phyloP scores from a whole-genome alignment of 129 eudicot genomes.

The Lonicera japonica region DNA sequence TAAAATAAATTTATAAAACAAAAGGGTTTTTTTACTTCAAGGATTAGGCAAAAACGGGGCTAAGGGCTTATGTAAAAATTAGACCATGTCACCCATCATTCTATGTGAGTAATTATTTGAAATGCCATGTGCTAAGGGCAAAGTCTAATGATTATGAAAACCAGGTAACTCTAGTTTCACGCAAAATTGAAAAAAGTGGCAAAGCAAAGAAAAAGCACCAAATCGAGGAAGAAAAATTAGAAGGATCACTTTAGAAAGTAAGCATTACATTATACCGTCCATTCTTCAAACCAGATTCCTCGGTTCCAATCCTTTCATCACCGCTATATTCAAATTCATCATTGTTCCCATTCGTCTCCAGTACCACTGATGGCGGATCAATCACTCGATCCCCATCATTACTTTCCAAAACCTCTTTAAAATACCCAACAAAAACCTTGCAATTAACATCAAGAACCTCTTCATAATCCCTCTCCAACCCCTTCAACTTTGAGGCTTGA shows the following conservation, averaged over 20 bases:
- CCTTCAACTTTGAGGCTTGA: conserved; percentile 61
- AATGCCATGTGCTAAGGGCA: too few relatives aligned
- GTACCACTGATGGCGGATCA: conserved; percentile 45
- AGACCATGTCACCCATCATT: too few relatives aligned
- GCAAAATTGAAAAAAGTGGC: too few relatives aligned
- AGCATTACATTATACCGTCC: conserved; percentile 90
- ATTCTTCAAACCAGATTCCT: conserved; percentile 40
- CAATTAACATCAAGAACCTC: conserved; percentile 66
- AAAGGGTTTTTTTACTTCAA: too few relatives aligned
- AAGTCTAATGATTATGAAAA: too few relatives aligned
- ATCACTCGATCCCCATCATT: conserved; percentile 29
- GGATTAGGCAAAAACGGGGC: too few relatives aligned
- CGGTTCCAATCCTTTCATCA: conserved; percentile 24
- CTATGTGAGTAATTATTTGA: too few relatives aligned
- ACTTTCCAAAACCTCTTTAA: conserved; percentile 42
- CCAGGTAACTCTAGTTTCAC: too few relatives aligned
- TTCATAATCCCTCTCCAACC: conserved; percentile 65
- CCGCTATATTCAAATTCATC: conserved; percentile 15
- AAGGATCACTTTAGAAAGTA: conserved; percentile 4
- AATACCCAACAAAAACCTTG: conserved; percentile 51
- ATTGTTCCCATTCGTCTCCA: conserved; percentile 19
- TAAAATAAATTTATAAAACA: too few relatives aligned
- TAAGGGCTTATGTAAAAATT: too few relatives aligned
- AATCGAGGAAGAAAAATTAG: background rate
- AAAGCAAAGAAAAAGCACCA: background rate